phyloP scores from a whole-genome alignment of 1,284 basidiomycete species.

The Clitocybe nebularis region DNA sequence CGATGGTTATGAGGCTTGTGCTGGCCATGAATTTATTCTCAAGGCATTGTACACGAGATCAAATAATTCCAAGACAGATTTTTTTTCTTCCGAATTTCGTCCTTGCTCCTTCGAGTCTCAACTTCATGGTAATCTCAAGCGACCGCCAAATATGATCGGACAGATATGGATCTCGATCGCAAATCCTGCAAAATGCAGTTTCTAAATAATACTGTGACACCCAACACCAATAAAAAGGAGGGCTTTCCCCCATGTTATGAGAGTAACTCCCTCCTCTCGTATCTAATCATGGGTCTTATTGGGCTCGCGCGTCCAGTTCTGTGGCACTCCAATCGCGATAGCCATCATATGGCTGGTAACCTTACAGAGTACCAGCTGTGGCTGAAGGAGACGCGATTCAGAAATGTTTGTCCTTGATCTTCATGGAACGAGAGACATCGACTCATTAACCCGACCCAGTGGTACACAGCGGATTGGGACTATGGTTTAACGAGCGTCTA shows the following conservation, averaged over 20 bases:
- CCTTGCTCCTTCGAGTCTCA: constrained; percentile 3
- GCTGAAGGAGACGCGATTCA: constrained; percentile 14
- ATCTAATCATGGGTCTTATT: constrained; percentile 20
- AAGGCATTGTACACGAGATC: background rate
- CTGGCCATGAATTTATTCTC: too few species aligned
- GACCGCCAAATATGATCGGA: too few species aligned
- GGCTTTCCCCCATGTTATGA: background rate
- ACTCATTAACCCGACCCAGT: constrained; percentile 6
- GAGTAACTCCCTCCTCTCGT: background rate
- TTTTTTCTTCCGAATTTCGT: constrained; percentile 6
- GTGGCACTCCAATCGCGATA: constrained; percentile 24
- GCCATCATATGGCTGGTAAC: constrained; percentile 18
- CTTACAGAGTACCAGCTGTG: constrained; percentile 18
- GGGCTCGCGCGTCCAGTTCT: constrained; percentile 25
- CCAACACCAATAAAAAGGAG: background rate
- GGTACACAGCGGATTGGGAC: constrained; percentile 29
- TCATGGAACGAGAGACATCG: too few species aligned
- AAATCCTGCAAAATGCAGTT: background rate
- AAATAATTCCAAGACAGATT: constrained; percentile 4
- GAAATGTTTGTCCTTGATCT: constrained; percentile 9
- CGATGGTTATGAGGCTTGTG: too few species aligned
- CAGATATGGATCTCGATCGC: background rate
- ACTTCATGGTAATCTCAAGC: background rate
- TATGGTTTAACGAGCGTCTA: constrained; percentile 27
- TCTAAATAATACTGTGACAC: background rate